phyloP scores from a whole-genome alignment of 306 rosid genomes.

The Inga oerstediana region DNA sequence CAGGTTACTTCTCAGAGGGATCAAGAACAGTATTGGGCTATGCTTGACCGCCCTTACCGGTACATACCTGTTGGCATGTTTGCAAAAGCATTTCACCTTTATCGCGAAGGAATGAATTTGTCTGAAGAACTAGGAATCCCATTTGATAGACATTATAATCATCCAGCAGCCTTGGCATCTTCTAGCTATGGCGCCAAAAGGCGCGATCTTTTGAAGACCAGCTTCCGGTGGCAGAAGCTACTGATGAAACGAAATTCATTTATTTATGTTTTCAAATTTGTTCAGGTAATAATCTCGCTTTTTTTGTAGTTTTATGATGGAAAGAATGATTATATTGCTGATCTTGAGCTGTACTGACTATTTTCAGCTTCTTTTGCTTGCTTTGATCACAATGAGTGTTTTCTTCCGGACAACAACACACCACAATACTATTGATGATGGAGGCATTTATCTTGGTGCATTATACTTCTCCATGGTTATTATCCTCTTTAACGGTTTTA shows the following conservation, averaged over 20 bases:
- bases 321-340: conserved; percentile 30
- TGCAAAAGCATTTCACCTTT: conserved; percentile 68
- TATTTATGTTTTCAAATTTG: conserved; percentile 87
- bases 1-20: conserved; percentile 96
- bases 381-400: conserved; percentile 94
- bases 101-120: conserved; percentile 71
- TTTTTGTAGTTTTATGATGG: neutral
- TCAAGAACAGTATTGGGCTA: conserved; percentile 97
- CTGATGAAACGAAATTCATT: conserved; percentile 93
- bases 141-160: conserved; percentile 76
- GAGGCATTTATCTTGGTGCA: conserved; percentile 89
- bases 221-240: conserved; percentile 80
- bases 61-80: conserved; percentile 78
- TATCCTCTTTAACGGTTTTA: conserved; percentile 96
- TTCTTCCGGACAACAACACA: conserved; percentile 94
- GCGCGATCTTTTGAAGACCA: conserved; percentile 76
- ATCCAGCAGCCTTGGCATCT: conserved; percentile 93
- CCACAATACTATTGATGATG: conserved; percentile 82
- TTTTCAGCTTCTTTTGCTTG: conserved; percentile 86
- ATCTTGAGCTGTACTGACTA: conserved; percentile 38
- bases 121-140: conserved; percentile 68
- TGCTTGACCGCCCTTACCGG: conserved; percentile 75
- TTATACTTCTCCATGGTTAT: conserved; percentile 93
- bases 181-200: conserved; percentile 63
- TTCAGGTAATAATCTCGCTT: conserved; percentile 65